These are phyloP conservation scores for Leccinum sublutescens DNA, from an alignment of 768 basidiomycete species.

Conservation along the genomic window DNA sequence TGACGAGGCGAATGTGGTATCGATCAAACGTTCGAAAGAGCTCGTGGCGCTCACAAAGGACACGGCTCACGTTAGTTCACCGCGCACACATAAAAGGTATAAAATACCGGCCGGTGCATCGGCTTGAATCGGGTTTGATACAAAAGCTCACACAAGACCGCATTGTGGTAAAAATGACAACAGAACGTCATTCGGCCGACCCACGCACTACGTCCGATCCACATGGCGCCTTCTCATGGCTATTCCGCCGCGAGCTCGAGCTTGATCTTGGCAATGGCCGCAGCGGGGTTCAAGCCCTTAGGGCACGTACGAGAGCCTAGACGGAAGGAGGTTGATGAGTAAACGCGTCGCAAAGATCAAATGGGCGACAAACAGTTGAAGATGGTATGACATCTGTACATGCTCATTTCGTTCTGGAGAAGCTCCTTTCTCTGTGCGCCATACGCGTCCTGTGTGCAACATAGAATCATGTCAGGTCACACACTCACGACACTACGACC, in stretches of 20 bases:
- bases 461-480: neutral
- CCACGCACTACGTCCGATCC: constrained; percentile 1
- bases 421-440: constrained; percentile 81
- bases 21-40: neutral
- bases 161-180: constrained; percentile 1
- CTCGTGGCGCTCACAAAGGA: neutral
- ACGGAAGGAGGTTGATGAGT: neutral
- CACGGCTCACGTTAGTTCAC: neutral
- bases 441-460: constrained; percentile 60
- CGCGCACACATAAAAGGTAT: neutral
- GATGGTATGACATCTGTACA: constrained; percentile 98
- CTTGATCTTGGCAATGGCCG: constrained; percentile 92
- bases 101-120: neutral
- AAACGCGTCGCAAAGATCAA: neutral
- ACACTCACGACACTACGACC: neutral
- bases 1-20: neutral
- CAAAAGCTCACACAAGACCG: neutral
- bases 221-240: neutral
- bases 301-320: constrained; percentile 92
- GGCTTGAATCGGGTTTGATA: neutral
- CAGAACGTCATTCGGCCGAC: neutral
- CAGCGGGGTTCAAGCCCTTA: constrained; percentile 92
- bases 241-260: constrained; percentile 81
- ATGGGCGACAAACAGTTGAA: constrained; percentile 75
- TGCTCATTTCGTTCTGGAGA: constrained; percentile 92